Base-by-base conservation (phyloP, 1,284 basidiomycete species). In the Phylloporus sp. region DNA sequence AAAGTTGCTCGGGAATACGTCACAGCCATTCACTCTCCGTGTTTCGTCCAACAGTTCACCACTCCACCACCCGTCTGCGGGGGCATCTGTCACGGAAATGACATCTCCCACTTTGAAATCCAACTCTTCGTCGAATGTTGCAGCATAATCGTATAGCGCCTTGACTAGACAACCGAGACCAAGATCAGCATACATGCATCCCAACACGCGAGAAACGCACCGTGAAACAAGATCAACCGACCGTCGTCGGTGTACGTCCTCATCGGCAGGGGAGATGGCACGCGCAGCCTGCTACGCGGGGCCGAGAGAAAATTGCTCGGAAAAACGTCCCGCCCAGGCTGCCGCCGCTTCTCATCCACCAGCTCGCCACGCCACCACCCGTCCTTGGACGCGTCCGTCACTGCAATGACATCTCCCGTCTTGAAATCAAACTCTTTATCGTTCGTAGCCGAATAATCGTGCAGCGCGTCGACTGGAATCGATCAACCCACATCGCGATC, bases 21-120 rank as follows among this genome's bases (percentile, higher is more conserved):
- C n/a, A n/a, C n/a, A n/a, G n/a, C n/a, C n/a, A n/a, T n/a, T n/a
- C n/a, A n/a, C n/a, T 65, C 94, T 82, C 67, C 95, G 82, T 37
- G 86, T 86, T 74, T 97, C 96, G 72, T 98, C 95, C 50, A 97
- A 78, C 63, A 97, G 76, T 74, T 90, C 86, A 22, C 93, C 93
- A 60, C 89, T 92, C 95, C 95, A 97, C 95, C 95, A 97, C 2
- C 94, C 95, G 71, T 98, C 95, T 67, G 96, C 93, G 17, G 95
- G 94, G 18, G 94, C 96, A 51, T 89, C 85, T 3, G 94, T 96
- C 6, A 97, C 94, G 12, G 95, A 95, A 70, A 98, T 96, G 66
- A 97, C 92, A 76, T 97, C 95, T 8, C 92, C 93, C 28, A 88
- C 83, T 72, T 95, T 93, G 86, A 97, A 97, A 76, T 94, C 92